A percentile compares a stretch with the other conserved stretches of the same genome.
Evolutionary conservation across 2,329 filamentous ascomycete genomes (phyloP).

Genomic region (Chaetomium sp.): DNA sequence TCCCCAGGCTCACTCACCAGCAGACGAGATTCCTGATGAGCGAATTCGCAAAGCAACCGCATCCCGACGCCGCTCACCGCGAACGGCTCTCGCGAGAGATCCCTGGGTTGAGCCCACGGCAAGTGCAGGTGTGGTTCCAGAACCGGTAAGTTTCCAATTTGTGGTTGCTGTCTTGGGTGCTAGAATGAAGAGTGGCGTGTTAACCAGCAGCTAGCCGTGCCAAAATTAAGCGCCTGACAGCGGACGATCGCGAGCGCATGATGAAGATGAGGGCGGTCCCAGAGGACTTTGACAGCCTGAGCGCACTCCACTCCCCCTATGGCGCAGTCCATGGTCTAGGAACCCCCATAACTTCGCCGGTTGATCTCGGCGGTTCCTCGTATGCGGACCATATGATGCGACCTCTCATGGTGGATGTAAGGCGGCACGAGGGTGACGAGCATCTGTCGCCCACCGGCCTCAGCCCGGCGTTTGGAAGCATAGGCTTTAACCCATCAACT

Average conservation of each 20-base stretch:
- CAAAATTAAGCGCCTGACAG: constrained; percentile 71
- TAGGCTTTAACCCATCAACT: constrained; percentile 62
- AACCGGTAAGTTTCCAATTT: constrained; percentile 68
- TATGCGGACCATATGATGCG: constrained; percentile 66
- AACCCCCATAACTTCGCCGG: constrained; percentile 51
- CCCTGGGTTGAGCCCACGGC: constrained; percentile 83
- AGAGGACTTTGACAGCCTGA: constrained; percentile 70
- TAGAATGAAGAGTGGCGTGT: constrained; percentile 7
- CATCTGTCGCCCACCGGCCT: constrained; percentile 68
- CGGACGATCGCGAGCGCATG: constrained; percentile 70
- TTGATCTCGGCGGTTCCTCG: constrained; percentile 51
- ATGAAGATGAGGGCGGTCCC: constrained; percentile 72
- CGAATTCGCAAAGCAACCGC: constrained; percentile 92
- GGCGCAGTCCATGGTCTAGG: constrained; percentile 60
- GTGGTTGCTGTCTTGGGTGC: neutral
- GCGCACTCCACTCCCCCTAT: constrained; percentile 68
- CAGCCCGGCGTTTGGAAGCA: constrained; percentile 66
- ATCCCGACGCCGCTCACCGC: constrained; percentile 87
- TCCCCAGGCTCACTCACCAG: constrained; percentile 79
- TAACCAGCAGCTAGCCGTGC: constrained; percentile 54
- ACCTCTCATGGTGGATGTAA: constrained; percentile 69
- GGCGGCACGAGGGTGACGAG: constrained; percentile 64
- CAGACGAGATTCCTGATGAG: constrained; percentile 98
- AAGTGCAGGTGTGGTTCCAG: constrained; percentile 98
- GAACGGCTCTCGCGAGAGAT: constrained; percentile 88